Base-by-base conservation (phyloP, 1,284 basidiomycete species). In the Cutaneotrichosporon sp. region DNA sequence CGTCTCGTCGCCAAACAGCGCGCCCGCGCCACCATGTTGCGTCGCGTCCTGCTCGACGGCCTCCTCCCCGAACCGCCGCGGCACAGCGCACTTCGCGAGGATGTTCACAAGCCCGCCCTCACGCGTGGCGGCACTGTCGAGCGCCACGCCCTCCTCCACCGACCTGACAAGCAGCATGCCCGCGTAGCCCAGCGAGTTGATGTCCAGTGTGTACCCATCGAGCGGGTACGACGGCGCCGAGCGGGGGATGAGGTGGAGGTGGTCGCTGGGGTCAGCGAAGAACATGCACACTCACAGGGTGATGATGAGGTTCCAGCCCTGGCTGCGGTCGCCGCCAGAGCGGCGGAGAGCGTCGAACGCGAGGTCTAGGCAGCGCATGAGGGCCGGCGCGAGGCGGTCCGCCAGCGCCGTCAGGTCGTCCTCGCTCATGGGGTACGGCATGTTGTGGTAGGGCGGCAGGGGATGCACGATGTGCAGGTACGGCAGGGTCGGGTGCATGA, bases 161-260 rank as follows among this genome's bases (percentile, higher is more conserved):
- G 84, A 88, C 76, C 85, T 88, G 37, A 88, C 88, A 46, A 93
- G 80, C 55, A 92, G 65, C 83, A 88, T 82, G 3, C 90, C 90
- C 12, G 88, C 86, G 67, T 85, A 92, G n/a, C 87, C 90, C 32
- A 91, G 79, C 43, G 89, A 80, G 70, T 93, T 92, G 31, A 93
- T 78, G 61, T 82, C 82, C 38, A 93, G 69, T 9, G 59, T 46
- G 35, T 61, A 57, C 22, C 52, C 50, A 22, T 52, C 31, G 1
- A 74, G 57, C 1, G 62, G 57, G 64, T 62, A 74, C 1, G 57
- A 56, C 7, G 74, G 71, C 20, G 55, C 20, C 48, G 78, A 79
- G 38, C 90, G 82, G 20, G 90, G 90, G 63, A 92, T 83, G 51
- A 92, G 57, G 70, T 92, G 84, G 59, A 93, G 78, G 71, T 93